Conservation (phyloP, 352 stramenopile genomes). For the Phytophthora pluvialis region DNA sequence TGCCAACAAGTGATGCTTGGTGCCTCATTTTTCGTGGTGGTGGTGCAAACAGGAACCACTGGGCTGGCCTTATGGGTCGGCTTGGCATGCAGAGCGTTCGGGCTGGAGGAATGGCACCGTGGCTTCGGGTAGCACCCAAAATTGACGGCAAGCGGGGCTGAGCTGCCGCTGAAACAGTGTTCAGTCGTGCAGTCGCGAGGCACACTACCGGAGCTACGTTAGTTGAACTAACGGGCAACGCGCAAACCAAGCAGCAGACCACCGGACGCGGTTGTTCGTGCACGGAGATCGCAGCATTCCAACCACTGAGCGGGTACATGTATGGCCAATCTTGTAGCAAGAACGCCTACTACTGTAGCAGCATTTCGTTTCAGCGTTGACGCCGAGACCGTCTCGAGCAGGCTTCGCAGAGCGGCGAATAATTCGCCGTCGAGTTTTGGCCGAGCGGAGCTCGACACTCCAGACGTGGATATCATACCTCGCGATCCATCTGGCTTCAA, state of each 20-base stretch:
- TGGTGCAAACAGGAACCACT: no score
- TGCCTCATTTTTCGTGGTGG: no score
- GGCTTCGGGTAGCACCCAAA: no score
- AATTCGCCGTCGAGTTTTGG: conserved; percentile 5
- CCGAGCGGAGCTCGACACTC: conserved; percentile 4
- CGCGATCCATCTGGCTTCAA: conserved; percentile 19
- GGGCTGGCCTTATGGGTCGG: no score
- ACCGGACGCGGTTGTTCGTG: conserved; percentile 7
- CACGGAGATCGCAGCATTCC: background rate
- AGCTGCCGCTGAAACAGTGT: background rate
- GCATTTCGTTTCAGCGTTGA: conserved; percentile 24
- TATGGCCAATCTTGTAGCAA: conserved; percentile 19
- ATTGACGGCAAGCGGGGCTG: no score
- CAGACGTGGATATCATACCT: conserved; percentile 15
- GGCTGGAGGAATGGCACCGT: no score
- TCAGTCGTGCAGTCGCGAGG: background rate
- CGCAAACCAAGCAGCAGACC: conserved; percentile 6
- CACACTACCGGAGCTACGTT: background rate
- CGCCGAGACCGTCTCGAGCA: background rate
- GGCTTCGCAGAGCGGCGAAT: conserved; percentile 7
- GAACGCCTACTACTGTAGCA: background rate
- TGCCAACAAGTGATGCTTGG: no score
- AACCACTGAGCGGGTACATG: background rate
- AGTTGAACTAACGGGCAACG: background rate
- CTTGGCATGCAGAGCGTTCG: no score